Conservation (phyloP, 1,284 basidiomycete species). For the Somion occarium region DNA sequence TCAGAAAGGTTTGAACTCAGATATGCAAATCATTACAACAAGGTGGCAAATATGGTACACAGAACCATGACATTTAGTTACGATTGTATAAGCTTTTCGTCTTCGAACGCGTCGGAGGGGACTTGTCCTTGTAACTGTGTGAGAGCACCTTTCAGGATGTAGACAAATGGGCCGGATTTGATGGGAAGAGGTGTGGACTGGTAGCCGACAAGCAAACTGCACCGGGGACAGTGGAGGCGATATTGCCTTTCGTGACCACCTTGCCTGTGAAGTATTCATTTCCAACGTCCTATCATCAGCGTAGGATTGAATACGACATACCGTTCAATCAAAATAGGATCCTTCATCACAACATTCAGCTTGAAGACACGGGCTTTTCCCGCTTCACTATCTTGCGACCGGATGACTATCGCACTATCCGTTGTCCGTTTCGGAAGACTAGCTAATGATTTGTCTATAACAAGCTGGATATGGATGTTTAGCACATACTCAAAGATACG, state of each 20-base stretch:
- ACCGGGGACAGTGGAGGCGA: conserved; percentile 70
- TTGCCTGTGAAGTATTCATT: conserved; percentile 32
- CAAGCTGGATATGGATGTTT: conserved; percentile 47
- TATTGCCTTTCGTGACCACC: conserved; percentile 73
- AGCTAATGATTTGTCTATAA: conserved; percentile 71
- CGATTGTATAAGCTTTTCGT: conserved; percentile 32
- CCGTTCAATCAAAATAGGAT: conserved; percentile 72
- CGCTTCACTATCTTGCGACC: conserved; percentile 53
- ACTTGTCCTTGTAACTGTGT: conserved; percentile 77
- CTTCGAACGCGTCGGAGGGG: conserved; percentile 70
- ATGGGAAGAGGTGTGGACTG: conserved; percentile 66
- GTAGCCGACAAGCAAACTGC: conserved; percentile 69
- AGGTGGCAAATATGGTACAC: too few relatives aligned
- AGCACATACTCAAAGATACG: conserved; percentile 8
- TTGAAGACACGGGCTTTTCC: conserved; percentile 72
- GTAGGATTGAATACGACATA: conserved; percentile 21
- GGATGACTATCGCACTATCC: conserved; percentile 69
- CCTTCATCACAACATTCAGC: conserved; percentile 59
- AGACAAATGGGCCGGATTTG: conserved; percentile 69
- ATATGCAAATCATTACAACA: too few relatives aligned
- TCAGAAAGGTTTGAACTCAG: too few relatives aligned
- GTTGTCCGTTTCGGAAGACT: conserved; percentile 68
- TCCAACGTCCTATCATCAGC: background rate
- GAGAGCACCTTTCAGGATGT: conserved; percentile 68
- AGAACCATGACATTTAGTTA: background rate